Percentiles rank a stretch among this genome's conserved stretches.
These are phyloP conservation scores for Debaryomyces singareniensis DNA, from an alignment of 1,139 yeast species.

Conservation along the genomic window DNA sequence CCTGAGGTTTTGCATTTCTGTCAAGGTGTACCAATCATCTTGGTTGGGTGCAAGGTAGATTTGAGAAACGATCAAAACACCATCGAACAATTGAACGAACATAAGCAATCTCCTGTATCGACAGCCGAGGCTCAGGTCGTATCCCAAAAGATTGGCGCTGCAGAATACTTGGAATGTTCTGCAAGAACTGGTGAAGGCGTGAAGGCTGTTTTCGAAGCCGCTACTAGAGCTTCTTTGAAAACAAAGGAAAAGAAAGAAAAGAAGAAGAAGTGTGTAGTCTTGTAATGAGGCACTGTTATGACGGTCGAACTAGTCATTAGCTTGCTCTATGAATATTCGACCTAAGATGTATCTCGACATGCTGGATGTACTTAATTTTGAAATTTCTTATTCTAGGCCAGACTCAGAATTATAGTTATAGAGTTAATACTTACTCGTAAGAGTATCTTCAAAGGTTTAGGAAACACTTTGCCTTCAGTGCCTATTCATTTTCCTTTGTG, in stretches of 20 bases:
- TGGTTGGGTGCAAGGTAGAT: slow-evolving; percentile 91
- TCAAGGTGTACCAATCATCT: slow-evolving; percentile 89
- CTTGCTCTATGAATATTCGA: slow-evolving; percentile 1
- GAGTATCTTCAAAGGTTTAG: too few relatives aligned
- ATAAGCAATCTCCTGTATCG: slow-evolving; percentile 71
- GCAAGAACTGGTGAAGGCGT: slow-evolving; percentile 90
- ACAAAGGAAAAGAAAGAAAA: slow-evolving; percentile 53
- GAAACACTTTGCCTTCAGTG: too few relatives aligned
- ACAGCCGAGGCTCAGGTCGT: slow-evolving; percentile 76
- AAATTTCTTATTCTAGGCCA: too few relatives aligned
- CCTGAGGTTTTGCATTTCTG: slow-evolving; percentile 92
- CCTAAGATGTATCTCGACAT: not conserved
- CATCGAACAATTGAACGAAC: slow-evolving; percentile 67
- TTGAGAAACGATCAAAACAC: slow-evolving; percentile 78
- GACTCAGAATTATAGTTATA: too few relatives aligned
- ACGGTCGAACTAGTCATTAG: too few relatives aligned
- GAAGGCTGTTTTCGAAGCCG: slow-evolving; percentile 86
- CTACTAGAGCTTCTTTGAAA: slow-evolving; percentile 80
- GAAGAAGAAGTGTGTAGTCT: slow-evolving; percentile 54
- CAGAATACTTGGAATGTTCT: slow-evolving; percentile 85
- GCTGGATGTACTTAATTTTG: too few relatives aligned
- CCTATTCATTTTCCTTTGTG: too few relatives aligned
- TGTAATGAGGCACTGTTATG: too few relatives aligned
- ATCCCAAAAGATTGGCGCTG: slow-evolving; percentile 83
- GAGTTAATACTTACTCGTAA: too few relatives aligned